phyloP scores from a whole-genome alignment of 768 basidiomycete species.

The Glaciozyma antarctica region DNA sequence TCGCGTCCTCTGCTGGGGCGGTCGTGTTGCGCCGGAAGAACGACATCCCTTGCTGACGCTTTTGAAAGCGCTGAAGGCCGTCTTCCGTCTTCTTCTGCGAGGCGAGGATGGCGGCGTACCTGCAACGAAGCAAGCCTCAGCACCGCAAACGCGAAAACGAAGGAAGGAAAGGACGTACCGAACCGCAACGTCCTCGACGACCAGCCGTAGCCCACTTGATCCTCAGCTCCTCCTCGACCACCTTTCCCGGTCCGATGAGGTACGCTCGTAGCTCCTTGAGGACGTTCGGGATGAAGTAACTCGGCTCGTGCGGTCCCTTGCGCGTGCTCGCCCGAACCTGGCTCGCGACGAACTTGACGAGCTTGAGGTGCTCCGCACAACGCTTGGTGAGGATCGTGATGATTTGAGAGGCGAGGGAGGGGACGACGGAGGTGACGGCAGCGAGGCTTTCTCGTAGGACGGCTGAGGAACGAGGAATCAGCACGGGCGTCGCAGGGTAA shows the following conservation, averaged over 20 bases:
- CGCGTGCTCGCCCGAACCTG: conserved; percentile 80
- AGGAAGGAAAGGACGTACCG: conserved; percentile 32
- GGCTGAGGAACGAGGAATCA: conserved; percentile 23
- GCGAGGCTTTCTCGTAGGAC: conserved; percentile 50
- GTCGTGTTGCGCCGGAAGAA: conserved; percentile 54
- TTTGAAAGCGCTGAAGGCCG: conserved; percentile 68
- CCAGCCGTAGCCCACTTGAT: conserved; percentile 34
- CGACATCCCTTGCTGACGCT: conserved; percentile 61
- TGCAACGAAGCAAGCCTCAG: conserved; percentile 35
- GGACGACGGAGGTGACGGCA: conserved; percentile 48
- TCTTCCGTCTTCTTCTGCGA: conserved; percentile 89
- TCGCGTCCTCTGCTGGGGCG: conserved; percentile 53
- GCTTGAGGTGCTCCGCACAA: conserved; percentile 73
- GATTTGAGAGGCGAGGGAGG: conserved; percentile 56
- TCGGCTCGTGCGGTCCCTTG: conserved; percentile 63
- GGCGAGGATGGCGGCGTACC: conserved; percentile 69
- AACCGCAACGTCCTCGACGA: conserved; percentile 38
- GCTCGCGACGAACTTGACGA: conserved; percentile 77
- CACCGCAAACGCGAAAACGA: not conserved
- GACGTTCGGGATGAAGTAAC: conserved; percentile 73
- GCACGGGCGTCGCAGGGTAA: not conserved
- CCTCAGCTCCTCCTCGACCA: conserved; percentile 50
- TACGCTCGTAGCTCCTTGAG: conserved; percentile 61
- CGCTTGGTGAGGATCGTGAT: conserved; percentile 61
- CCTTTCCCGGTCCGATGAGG: conserved; percentile 54